A percentile compares a stretch with the other conserved stretches of the same genome.
phyloP scores from a whole-genome alignment of 108 stramenopile species.

The Skeletonema grethae region DNA sequence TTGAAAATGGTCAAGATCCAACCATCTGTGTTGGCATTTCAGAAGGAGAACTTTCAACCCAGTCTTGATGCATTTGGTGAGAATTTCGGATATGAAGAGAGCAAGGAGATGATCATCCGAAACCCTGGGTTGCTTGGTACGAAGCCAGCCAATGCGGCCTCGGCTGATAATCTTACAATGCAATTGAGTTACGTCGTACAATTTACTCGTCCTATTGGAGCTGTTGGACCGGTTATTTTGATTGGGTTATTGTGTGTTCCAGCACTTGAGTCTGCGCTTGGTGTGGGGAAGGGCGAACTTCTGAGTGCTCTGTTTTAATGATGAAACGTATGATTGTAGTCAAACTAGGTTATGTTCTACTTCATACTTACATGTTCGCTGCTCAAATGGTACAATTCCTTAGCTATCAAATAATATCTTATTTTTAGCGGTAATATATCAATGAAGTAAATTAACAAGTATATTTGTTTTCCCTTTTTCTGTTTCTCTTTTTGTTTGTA shows the following conservation, averaged over 20 bases:
- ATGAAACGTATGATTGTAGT: too few relatives aligned
- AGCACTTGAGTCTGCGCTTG: constrained; percentile 56
- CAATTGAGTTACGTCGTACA: constrained; percentile 76
- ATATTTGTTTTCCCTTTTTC: constrained; percentile 3
- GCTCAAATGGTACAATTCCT: neutral
- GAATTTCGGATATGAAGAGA: constrained; percentile 79
- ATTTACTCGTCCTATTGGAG: constrained; percentile 64
- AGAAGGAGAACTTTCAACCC: constrained; percentile 57
- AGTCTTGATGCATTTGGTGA: constrained; percentile 62
- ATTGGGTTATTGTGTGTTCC: constrained; percentile 58
- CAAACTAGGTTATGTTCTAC: too few relatives aligned
- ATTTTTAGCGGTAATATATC: constrained; percentile 24
- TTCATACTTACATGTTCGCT: neutral
- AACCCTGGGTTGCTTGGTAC: constrained; percentile 84
- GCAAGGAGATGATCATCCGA: constrained; percentile 79
- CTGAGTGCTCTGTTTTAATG: constrained; percentile 32
- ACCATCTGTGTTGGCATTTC: constrained; percentile 74
- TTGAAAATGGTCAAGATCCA: constrained; percentile 80
- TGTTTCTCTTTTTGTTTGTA: neutral
- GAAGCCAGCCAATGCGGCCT: constrained; percentile 60
- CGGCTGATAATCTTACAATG: constrained; percentile 66
- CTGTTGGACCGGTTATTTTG: constrained; percentile 49
- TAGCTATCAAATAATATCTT: constrained; percentile 8
- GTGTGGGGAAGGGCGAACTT: constrained; percentile 45
- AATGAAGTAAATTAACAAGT: constrained; percentile 9